phyloP scores from a whole-genome alignment of 345 rosid genomes.

The Laguncularia racemosa region DNA sequence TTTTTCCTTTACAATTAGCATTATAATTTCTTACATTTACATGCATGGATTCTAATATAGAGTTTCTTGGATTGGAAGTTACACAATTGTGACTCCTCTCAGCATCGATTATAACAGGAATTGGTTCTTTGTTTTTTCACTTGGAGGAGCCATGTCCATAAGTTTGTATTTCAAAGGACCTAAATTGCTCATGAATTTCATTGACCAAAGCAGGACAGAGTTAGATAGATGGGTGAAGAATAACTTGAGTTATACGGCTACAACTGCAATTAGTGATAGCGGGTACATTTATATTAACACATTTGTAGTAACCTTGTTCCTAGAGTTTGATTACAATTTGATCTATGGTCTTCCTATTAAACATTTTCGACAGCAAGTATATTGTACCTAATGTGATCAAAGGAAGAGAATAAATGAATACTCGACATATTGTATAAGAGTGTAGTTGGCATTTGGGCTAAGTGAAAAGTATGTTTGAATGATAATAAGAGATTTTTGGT shows the following conservation, averaged over 20 bases:
- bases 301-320: constrained; percentile 72
- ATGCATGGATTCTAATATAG: constrained; percentile 70
- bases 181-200: constrained; percentile 64
- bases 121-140: constrained; percentile 38
- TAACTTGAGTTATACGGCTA: constrained; percentile 48
- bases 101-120: constrained; percentile 66
- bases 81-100: constrained; percentile 46
- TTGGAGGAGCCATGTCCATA: constrained; percentile 55
- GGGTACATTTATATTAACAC: constrained; percentile 55
- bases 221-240: constrained; percentile 75
- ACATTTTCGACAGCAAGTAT: no score
- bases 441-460: no score
- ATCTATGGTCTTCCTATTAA: constrained; percentile 74
- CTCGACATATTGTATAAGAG: no score
- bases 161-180: constrained; percentile 69
- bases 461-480: no score
- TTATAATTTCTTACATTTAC: no score
- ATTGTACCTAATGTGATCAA: no score
- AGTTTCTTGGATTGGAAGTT: constrained; percentile 38
- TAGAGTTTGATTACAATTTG: constrained; percentile 73
- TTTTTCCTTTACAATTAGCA: no score
- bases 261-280: constrained; percentile 70
- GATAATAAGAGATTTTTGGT: no score
- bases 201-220: constrained; percentile 46
- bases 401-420: no score